Evolutionary conservation across 2,329 filamentous ascomycete genomes (phyloP), one percentile per base, ranked within the genome.

Genomic region (Elsinoe perseae): DNA sequence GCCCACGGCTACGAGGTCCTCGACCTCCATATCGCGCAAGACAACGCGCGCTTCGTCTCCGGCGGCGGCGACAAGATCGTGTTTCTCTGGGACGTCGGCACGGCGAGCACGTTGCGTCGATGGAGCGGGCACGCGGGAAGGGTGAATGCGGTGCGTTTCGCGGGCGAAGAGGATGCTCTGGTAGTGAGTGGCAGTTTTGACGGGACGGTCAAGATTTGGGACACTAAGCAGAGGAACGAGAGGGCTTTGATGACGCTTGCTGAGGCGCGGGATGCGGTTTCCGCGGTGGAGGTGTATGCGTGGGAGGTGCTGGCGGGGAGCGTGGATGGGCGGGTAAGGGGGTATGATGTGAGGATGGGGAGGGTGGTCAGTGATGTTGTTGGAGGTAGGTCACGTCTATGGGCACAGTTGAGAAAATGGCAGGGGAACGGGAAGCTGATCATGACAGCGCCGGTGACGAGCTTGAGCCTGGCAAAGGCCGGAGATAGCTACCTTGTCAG

Each of bases 1-100:
- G 89, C 87, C 2, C 93, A 98, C 72, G 91, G 89, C 62, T 95
- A 98, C 75, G 87, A 91, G 64, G 86, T 98, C 6, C 84, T 96
- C 59, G 87, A 88, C 62, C 78, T 98, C 36, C 77, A 81, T 54
- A 86, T 96, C 50, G 70, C 75, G 16, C 67, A 75, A 21, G 85
- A 89, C 73, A 98, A 98, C 71, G 81, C 89, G 62, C 83, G 83
- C 42, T 96, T 98, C 70, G 85, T 84, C 8, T 91, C 85, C n/a
- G 81, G 83, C 1, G 93, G 93, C 62, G 93, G 93, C 58, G 93
- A 98, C 74, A 87, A 92, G 64, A 79, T 81, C 59, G 89, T 95
- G 0, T 96, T 96, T 68, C 78, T 96, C 4, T 97, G 93, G 93
- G 93, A 98, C 71, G 93, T 97, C 0, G 78, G 85, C 46, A 86